These are phyloP conservation scores for Lachancea quebecensis DNA, from an alignment of 805 yeast species.

Conservation along the genomic window DNA sequence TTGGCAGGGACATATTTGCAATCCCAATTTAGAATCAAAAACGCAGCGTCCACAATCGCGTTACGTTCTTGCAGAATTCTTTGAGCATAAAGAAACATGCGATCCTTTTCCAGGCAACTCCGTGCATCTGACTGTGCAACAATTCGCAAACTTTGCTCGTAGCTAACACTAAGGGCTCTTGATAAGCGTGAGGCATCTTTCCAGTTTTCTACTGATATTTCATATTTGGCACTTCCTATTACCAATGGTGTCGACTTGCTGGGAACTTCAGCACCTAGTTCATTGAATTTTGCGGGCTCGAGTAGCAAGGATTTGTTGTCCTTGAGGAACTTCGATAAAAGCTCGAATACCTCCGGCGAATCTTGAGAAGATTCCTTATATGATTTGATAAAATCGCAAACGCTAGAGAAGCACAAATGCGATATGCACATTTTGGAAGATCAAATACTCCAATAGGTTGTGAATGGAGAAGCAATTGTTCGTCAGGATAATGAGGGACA, in stretches of 20 bases:
- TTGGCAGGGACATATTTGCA: slow-evolving; percentile 19
- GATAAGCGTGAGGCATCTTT: slow-evolving; percentile 38
- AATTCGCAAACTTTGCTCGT: slow-evolving; percentile 43
- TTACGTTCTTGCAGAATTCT: slow-evolving; percentile 45
- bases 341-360: slow-evolving; percentile 10
- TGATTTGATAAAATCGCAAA: slow-evolving; percentile 16
- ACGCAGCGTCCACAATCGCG: slow-evolving; percentile 37
- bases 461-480: background rate
- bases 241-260: slow-evolving; percentile 9
- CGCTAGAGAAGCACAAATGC: slow-evolving; percentile 13
- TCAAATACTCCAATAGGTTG: background rate
- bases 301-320: slow-evolving; percentile 10
- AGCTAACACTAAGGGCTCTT: slow-evolving; percentile 34
- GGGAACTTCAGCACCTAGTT: slow-evolving; percentile 1
- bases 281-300: slow-evolving; percentile 10
- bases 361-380: slow-evolving; percentile 8
- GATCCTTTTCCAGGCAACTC: slow-evolving; percentile 32
- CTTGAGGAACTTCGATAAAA: slow-evolving; percentile 14
- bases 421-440: slow-evolving; percentile 1
- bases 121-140: slow-evolving; percentile 36
- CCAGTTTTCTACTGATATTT: slow-evolving; percentile 32
- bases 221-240: slow-evolving; percentile 37
- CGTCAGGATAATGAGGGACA: background rate
- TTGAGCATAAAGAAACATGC: slow-evolving; percentile 27
- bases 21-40: slow-evolving; percentile 23